Evolutionary conservation across 768 basidiomycete genomes (phyloP), one percentile per base, ranked within the genome.

Genomic region (Tylopilus intermedius): DNA sequence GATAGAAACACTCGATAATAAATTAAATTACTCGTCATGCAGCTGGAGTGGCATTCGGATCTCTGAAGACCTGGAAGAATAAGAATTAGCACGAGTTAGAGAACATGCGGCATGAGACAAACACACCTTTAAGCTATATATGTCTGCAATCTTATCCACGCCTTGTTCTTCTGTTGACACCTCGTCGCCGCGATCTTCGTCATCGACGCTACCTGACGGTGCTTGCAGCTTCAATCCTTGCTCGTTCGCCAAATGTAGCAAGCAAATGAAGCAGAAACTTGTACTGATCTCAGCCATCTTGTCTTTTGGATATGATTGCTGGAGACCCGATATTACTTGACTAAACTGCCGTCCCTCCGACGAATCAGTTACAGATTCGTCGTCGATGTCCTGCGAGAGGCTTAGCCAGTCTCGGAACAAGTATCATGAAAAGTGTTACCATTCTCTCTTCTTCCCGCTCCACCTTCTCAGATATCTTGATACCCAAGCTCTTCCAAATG

Each of bases 221-320:
- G 81, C 70, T 69, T 84, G 88, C 33, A 99, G 79, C 65, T 87
- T 88, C 45, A 98, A 76, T 2, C 95, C 96, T 62, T 92, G 89
- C 71, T 98, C 96, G 66, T 99, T 98, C 15, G 95, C 95, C 41
- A 98, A 72, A 73, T 98, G 96, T 15, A 99, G 74, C 24, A 98
- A 74, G 64, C 96, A 98, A 67, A 98, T 99, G 75, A 98, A 99
- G 68, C 95, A 98, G 83, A 95, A 98, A 58, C 92, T 95, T 14
- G 96, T 98, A 67, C 94, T 96, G 66, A 98, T 96, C 58, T 99
- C 96, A 38, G 88, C 88, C 87, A 98, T 89, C 75, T 95, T 97
- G 40, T 97, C 94, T 53, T 74, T 73, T 0, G 95, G 93, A 68
- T 98, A 98, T 6, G 87, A 82, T 47, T 73, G 77, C 59, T 89